These are phyloP conservation scores for Vachellia pachyceras DNA, from an alignment of 306 rosid genomes.

Conservation along the genomic window DNA sequence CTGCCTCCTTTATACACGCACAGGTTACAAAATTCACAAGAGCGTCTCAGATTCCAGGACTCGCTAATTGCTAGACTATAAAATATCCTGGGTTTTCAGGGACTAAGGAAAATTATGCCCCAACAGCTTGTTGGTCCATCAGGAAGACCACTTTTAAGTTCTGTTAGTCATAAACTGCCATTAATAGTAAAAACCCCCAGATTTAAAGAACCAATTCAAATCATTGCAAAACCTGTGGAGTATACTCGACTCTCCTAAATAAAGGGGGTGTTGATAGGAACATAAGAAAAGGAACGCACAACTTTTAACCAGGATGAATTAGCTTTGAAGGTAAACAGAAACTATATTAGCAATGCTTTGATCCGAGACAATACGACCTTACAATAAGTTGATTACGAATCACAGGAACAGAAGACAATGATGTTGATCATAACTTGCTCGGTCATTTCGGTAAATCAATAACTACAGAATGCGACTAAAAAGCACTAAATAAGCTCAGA, in stretches of 20 bases:
- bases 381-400: not conserved
- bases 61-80: not conserved
- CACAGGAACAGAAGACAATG: not conserved
- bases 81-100: not conserved
- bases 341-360: not conserved
- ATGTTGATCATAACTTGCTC: not conserved
- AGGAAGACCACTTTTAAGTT: not conserved
- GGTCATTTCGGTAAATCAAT: not conserved
- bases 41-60: not conserved
- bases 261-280: not conserved
- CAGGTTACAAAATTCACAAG: not conserved
- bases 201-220: not conserved
- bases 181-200: not conserved
- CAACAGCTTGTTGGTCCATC: not conserved
- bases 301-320: not conserved
- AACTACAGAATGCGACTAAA: not conserved
- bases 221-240: not conserved
- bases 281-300: not conserved
- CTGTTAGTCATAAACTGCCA: not conserved
- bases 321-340: not conserved
- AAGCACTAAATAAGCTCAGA: not conserved
- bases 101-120: not conserved
- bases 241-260: not conserved
- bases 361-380: not conserved
- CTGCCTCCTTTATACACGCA: not conserved